Evolutionary conservation across 176 grass and related monocot species (phyloP).

Genomic region (Zea luxurians): DNA sequence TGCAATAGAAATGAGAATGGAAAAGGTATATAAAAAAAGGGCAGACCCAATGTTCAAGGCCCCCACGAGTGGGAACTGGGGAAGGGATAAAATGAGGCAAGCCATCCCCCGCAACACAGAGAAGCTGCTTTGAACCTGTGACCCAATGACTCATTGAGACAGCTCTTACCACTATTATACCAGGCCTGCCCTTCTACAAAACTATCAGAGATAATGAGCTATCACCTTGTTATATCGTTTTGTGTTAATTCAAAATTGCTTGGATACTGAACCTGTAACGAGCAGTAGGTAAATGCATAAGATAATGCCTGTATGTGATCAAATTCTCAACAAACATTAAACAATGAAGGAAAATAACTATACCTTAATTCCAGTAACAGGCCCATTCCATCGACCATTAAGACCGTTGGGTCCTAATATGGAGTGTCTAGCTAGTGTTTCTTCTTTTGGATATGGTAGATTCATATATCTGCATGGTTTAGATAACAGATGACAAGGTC

Average conservation of each 20-base stretch:
- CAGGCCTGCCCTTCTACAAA: background rate
- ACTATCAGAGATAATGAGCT: conserved; percentile 7
- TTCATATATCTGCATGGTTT: conserved; percentile 67
- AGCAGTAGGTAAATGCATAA: conserved; percentile 26
- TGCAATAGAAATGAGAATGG: background rate
- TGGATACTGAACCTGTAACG: conserved; percentile 92
- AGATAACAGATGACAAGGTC: conserved; percentile 15
- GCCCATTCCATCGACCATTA: conserved; percentile 59
- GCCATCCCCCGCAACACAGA: too few relatives aligned
- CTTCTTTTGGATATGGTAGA: conserved; percentile 84
- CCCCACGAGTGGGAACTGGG: too few relatives aligned
- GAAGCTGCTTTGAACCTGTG: too few relatives aligned
- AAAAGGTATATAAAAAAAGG: background rate
- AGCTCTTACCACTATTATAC: too few relatives aligned
- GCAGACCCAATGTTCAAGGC: too few relatives aligned
- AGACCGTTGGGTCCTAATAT: conserved; percentile 98
- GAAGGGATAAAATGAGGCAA: too few relatives aligned
- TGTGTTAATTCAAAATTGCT: conserved; percentile 77
- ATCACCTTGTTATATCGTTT: conserved; percentile 69
- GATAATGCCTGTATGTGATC: background rate
- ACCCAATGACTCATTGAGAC: too few relatives aligned
- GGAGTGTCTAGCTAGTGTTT: conserved; percentile 96
- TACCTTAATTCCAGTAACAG: conserved; percentile 84
- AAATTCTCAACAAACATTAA: conserved; percentile 29
- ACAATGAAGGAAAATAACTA: conserved; percentile 37